Conservation (phyloP, 2,329 filamentous ascomycete species). For the Aspergillus hiratsukae region DNA sequence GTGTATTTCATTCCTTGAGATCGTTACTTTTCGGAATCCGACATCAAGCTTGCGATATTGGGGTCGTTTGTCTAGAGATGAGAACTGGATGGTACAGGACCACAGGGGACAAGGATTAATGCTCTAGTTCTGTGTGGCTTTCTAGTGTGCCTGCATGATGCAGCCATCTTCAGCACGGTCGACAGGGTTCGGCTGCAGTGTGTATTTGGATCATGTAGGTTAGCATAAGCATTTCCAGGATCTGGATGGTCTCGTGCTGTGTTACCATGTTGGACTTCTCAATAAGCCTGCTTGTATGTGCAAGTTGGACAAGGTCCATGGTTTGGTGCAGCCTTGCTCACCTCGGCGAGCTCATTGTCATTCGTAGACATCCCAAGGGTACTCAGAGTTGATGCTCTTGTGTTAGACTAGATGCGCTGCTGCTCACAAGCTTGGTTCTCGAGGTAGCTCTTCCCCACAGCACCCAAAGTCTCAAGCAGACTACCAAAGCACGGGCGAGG, state of each 20-base stretch:
- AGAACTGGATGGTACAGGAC: background rate
- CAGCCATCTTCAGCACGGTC: background rate
- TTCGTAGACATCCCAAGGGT: too few relatives aligned
- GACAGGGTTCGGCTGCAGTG: background rate
- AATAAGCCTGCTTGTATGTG: background rate
- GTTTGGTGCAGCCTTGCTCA: background rate
- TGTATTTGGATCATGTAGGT: background rate
- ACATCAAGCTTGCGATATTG: too few relatives aligned
- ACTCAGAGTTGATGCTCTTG: background rate
- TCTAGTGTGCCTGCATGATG: background rate
- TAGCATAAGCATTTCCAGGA: background rate
- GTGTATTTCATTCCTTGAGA: too few relatives aligned
- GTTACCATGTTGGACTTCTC: background rate
- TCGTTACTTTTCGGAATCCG: too few relatives aligned
- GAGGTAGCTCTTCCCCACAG: background rate
- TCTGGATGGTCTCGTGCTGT: background rate
- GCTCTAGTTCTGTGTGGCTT: background rate
- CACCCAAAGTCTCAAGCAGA: background rate
- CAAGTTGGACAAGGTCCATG: background rate
- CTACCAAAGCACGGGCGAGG: background rate
- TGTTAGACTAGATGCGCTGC: too few relatives aligned
- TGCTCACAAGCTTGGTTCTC: background rate
- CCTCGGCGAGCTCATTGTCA: too few relatives aligned
- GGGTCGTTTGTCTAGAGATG: background rate
- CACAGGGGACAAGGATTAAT: background rate